These are phyloP conservation scores for Phytophthora quininea DNA, from an alignment of 352 stramenopile genomes.

Conservation along the genomic window DNA sequence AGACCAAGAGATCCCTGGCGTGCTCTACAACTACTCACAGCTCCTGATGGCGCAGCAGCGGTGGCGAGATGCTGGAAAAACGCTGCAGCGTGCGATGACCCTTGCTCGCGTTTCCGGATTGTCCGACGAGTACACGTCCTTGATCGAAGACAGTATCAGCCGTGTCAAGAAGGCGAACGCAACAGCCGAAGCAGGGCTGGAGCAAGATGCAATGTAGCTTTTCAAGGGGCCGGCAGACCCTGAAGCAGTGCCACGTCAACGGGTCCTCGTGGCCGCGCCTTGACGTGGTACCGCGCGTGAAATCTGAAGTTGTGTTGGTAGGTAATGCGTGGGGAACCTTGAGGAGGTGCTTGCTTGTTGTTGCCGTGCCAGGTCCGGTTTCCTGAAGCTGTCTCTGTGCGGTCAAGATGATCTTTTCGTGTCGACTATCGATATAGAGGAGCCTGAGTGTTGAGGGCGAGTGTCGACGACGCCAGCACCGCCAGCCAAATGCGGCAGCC, in stretches of 20 bases:
- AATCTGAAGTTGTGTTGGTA: constrained; percentile 27
- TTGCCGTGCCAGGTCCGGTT: background rate
- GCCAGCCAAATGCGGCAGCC: background rate
- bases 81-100: constrained; percentile 31
- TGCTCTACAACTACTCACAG: constrained; percentile 48
- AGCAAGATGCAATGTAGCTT: constrained; percentile 14
- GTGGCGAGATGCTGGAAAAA: constrained; percentile 26
- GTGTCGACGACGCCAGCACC: constrained; percentile 5
- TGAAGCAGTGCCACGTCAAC: background rate
- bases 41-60: constrained; percentile 33
- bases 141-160: constrained; percentile 32
- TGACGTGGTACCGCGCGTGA: background rate
- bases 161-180: constrained; percentile 16
- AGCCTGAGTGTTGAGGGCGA: constrained; percentile 16
- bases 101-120: constrained; percentile 30
- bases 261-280: no score
- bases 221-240: constrained; percentile 2
- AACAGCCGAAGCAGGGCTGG: constrained; percentile 8
- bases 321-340: background rate
- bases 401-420: background rate
- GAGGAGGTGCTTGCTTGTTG: background rate
- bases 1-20: constrained; percentile 40
- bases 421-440: constrained; percentile 29
- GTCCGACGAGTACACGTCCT: constrained; percentile 25
- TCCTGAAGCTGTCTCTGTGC: constrained; percentile 12